phyloP scores from a whole-genome alignment of 2,329 filamentous ascomycete species.

The Pseudovirgaria hyperparasitica region DNA sequence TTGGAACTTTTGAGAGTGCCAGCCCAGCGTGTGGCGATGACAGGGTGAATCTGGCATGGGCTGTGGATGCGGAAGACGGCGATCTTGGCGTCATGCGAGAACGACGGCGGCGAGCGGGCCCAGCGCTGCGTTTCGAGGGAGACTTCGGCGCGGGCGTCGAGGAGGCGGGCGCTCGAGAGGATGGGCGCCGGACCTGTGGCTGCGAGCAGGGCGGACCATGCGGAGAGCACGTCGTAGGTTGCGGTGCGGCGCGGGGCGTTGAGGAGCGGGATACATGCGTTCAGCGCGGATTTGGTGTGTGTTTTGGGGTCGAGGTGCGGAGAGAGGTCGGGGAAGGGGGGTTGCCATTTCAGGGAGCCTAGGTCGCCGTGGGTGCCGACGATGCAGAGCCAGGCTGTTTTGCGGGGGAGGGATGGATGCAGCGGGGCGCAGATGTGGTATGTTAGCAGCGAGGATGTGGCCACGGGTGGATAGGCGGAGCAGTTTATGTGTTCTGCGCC shows the following conservation, averaged over 20 bases:
- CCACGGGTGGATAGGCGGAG: slow-evolving; percentile 51
- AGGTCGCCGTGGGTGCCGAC: slow-evolving; percentile 57
- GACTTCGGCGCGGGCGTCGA: slow-evolving; percentile 45
- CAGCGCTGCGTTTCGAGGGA: slow-evolving; percentile 48
- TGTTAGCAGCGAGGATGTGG: slow-evolving; percentile 50
- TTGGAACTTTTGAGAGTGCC: slow-evolving; percentile 45
- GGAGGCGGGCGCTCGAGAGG: slow-evolving; percentile 34
- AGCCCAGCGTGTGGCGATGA: slow-evolving; percentile 56
- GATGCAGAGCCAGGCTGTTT: slow-evolving; percentile 46
- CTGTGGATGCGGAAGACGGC: slow-evolving; percentile 51
- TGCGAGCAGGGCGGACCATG: slow-evolving; percentile 45
- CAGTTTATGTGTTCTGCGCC: slow-evolving; percentile 45
- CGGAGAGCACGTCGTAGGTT: slow-evolving; percentile 44
- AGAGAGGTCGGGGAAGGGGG: slow-evolving; percentile 54
- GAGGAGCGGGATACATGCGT: slow-evolving; percentile 49
- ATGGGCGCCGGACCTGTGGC: slow-evolving; percentile 41
- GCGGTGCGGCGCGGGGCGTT: slow-evolving; percentile 54
- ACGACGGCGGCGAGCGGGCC: slow-evolving; percentile 49
- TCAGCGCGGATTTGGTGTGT: slow-evolving; percentile 49
- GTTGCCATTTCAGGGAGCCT: slow-evolving; percentile 51
- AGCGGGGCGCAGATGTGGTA: slow-evolving; percentile 50
- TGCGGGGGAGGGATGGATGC: slow-evolving; percentile 37
- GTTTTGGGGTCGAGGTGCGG: slow-evolving; percentile 39
- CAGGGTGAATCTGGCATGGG: slow-evolving; percentile 49
- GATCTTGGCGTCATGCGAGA: slow-evolving; percentile 48